Base-by-base conservation (phyloP, 164 flowering plant species). In the Dillenia suffruticosa region DNA sequence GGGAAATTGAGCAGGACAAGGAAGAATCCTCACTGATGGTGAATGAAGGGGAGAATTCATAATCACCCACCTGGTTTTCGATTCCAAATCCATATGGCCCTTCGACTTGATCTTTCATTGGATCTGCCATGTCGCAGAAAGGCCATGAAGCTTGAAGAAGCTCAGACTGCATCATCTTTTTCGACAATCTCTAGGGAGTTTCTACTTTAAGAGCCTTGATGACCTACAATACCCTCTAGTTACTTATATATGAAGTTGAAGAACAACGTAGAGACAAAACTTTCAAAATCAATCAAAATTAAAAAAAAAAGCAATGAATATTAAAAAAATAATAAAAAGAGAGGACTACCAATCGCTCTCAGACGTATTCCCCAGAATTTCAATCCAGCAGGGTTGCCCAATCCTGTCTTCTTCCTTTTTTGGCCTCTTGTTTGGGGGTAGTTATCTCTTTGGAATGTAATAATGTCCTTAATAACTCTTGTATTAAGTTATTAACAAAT, bases 111-210 rank as follows among this genome's bases (percentile, higher is more conserved):
- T 68, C 63, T 10, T 50, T n/a, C 61, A 66, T 12, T 45, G 64
- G 55, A 15, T 64, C 49, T 17, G 61, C 63, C 64, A 46, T 50
- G 43, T 50, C 40, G 63, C 55, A 58, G 59, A 48, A 72, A 12
- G 71, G 62, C 75, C 74, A 75, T 16, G 76, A 69, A 43, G 73
- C 59, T 45, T 66, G 73, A 53, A 63, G 17, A 68, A 58, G 13
- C 57, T 70, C 72, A 46, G 69, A 44, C n/a, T 71, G 76, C 74
- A 59, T 64, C 78, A 71, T 77, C 66, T 64, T 68, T 49, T 46
- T 16, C n/a, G 12, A 44, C 47, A 56, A 14, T 11, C 51, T 32
- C 11, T 60, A 22, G 49, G 51, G 53, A 44, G 54, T 24, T 46
- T 16, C 46, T 46, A 13, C 12, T 2, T 14, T 13, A 63, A 2